Percentiles rank a stretch among this genome's conserved stretches.
These are phyloP conservation scores for Pestalotiopsis sp. DNA, from an alignment of 2,329 filamentous ascomycete genomes.

Conservation along the genomic window DNA sequence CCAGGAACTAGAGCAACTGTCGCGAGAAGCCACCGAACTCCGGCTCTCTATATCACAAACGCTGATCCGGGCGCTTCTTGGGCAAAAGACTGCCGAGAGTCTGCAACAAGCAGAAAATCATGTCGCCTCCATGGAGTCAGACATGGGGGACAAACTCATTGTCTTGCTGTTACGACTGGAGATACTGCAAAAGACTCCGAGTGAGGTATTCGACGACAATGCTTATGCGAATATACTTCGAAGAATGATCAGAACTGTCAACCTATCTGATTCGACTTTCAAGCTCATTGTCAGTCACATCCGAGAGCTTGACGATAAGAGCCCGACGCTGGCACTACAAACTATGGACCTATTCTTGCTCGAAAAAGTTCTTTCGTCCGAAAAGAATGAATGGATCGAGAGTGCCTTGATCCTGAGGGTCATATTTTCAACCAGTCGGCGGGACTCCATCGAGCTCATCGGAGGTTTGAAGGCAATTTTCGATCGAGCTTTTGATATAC, in stretches of 20 bases:
- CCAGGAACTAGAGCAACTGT: slow-evolving; percentile 58
- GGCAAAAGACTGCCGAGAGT: slow-evolving; percentile 44
- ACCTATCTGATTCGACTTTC: slow-evolving; percentile 66
- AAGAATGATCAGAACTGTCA: slow-evolving; percentile 62
- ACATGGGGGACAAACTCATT: slow-evolving; percentile 66
- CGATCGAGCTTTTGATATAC: slow-evolving; percentile 43
- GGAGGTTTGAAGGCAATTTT: slow-evolving; percentile 28
- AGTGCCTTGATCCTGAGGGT: slow-evolving; percentile 69
- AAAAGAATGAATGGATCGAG: slow-evolving; percentile 66
- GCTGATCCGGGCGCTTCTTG: slow-evolving; percentile 59
- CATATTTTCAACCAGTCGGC: slow-evolving; percentile 63
- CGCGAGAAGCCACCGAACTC: slow-evolving; percentile 64
- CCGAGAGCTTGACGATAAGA: slow-evolving; percentile 63
- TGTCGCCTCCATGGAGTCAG: slow-evolving; percentile 63
- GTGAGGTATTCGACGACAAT: slow-evolving; percentile 50
- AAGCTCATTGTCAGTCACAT: slow-evolving; percentile 70
- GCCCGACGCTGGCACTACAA: slow-evolving; percentile 47
- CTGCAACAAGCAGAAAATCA: slow-evolving; percentile 58
- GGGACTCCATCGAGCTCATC: slow-evolving; percentile 35
- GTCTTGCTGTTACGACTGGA: slow-evolving; percentile 72
- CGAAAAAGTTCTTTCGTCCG: slow-evolving; percentile 52
- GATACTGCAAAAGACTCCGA: slow-evolving; percentile 54
- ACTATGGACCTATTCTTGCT: slow-evolving; percentile 68
- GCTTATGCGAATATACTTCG: slow-evolving; percentile 58
- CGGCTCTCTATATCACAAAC: slow-evolving; percentile 68